Percentiles rank a stretch among this genome's conserved stretches.
phyloP scores from a whole-genome alignment of 2,329 filamentous ascomycete species.

The Aspergillus costaricaensis region DNA sequence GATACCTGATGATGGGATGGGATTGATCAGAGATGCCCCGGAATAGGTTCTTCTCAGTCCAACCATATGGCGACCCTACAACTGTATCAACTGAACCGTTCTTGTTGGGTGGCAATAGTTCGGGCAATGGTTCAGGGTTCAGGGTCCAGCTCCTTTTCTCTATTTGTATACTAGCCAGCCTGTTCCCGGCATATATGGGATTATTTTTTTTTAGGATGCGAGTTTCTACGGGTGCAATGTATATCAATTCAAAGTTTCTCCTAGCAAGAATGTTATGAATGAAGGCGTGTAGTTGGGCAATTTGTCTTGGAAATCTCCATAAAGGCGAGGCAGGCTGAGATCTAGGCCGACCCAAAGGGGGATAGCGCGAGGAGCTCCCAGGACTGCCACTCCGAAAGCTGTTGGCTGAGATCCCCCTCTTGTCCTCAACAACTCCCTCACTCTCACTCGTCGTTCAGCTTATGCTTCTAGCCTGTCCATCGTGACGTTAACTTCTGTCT shows the following conservation, averaged over 20 bases:
- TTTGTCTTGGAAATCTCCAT: not conserved
- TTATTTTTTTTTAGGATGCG: not conserved
- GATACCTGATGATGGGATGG: not conserved
- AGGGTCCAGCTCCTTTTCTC: conserved; percentile 24
- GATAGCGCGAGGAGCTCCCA: conserved; percentile 35
- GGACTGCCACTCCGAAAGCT: conserved; percentile 30
- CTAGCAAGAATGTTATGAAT: too few species aligned
- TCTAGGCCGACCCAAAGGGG: conserved; percentile 27
- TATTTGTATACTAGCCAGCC: conserved; percentile 19
- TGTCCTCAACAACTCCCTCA: conserved; percentile 2
- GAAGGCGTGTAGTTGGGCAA: too few species aligned
- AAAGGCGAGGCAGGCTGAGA: not conserved
- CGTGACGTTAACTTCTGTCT: not conserved
- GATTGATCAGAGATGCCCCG: not conserved
- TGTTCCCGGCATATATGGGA: conserved; percentile 13
- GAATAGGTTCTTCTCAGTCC: not conserved
- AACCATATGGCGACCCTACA: not conserved
- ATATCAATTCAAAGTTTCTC: not conserved
- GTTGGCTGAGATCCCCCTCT: conserved; percentile 17
- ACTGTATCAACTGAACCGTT: not conserved
- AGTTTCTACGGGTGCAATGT: not conserved
- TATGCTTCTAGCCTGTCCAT: not conserved
- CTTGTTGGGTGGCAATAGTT: not conserved
- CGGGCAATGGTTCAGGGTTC: not conserved
- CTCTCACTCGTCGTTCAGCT: not conserved